These are phyloP conservation scores for Pythium monospermum DNA, from an alignment of 352 stramenopile genomes.

Conservation along the genomic window DNA sequence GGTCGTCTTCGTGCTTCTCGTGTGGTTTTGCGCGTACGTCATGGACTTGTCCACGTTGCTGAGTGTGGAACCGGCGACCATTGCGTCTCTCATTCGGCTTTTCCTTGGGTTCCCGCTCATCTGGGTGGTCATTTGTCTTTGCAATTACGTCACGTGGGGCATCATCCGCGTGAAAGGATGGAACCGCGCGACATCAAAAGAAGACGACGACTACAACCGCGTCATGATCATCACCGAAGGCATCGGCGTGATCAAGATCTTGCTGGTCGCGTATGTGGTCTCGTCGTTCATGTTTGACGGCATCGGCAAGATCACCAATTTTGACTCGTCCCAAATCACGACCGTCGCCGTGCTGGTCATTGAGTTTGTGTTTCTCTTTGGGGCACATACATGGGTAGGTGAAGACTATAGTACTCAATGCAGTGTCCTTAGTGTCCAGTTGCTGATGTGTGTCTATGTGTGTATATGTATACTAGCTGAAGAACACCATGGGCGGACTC, in stretches of 20 bases:
- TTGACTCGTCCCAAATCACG: slow-evolving; percentile 75
- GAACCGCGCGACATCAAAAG: slow-evolving; percentile 56
- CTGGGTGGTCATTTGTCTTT: slow-evolving; percentile 75
- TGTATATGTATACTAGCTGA: slow-evolving; percentile 40
- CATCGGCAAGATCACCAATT: slow-evolving; percentile 71
- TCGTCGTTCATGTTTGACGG: slow-evolving; percentile 84
- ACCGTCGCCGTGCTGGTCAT: slow-evolving; percentile 75
- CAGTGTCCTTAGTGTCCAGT: background rate
- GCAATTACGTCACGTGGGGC: slow-evolving; percentile 80
- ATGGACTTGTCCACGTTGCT: slow-evolving; percentile 53
- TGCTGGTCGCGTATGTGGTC: slow-evolving; percentile 75
- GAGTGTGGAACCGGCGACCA: slow-evolving; percentile 31
- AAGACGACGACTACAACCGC: slow-evolving; percentile 81
- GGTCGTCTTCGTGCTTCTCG: slow-evolving; percentile 75
- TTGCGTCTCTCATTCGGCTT: slow-evolving; percentile 53
- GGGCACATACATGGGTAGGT: slow-evolving; percentile 74
- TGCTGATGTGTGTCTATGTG: slow-evolving; percentile 8
- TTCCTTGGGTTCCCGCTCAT: slow-evolving; percentile 70
- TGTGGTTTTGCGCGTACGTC: slow-evolving; percentile 62
- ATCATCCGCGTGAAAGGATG: slow-evolving; percentile 82
- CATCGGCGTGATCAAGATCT: slow-evolving; percentile 80
- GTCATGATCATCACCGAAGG: slow-evolving; percentile 86
- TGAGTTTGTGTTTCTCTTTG: slow-evolving; percentile 75
- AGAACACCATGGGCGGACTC: slow-evolving; percentile 81
- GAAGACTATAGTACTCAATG: background rate